Base-by-base conservation (phyloP, 1,139 yeast species). In the Geotrichum cucujoidarum region DNA sequence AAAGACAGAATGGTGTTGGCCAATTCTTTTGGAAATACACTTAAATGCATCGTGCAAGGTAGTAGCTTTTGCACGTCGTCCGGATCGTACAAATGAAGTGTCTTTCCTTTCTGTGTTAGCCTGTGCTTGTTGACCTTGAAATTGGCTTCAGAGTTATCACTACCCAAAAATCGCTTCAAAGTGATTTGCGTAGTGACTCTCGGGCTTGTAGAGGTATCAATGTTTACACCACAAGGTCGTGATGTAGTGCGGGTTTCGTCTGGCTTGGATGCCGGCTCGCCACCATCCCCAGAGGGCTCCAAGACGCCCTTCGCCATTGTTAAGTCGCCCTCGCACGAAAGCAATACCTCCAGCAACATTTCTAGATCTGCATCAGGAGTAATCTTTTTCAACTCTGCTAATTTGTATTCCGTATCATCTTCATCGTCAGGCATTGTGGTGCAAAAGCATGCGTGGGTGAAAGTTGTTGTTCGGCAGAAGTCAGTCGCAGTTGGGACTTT, bases 21-120 rank as follows among this genome's bases (percentile, higher is more conserved):
- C 8, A 77, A 50, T 0, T 72, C 69, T 1, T 60, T 50, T 0
- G 84, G 82, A 3, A 84, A 64, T 40, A 81, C 77, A 53, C 77
- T 70, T 40, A 65, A 65, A 50, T 75, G 72, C 42, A 80, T 64
- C 1, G 79, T 68, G 17, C 81, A 76, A 47, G 74, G 77, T 1
- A 80, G 76, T 40, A 69, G 58, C 29, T 59, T 54, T 25, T 68
- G 71, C 1, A 81, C 72, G 41, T 59, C 60, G 30, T 56, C 60
- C 1, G 67, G 59, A 29, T 59, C 60, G 40, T 60, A 62, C 24
- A 64, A 41, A 33, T 62, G 63, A 8, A 57, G 32, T 3, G 58
- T 48, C 40, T 52, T 35, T 2, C 57, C 59, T 39, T 55, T 49
- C 16, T 31, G 32, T 17, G 30, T 30, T 16, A 45, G 38, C 16